Conservation (phyloP, 179 eudicot genomes). For the Nepenthes alata region DNA sequence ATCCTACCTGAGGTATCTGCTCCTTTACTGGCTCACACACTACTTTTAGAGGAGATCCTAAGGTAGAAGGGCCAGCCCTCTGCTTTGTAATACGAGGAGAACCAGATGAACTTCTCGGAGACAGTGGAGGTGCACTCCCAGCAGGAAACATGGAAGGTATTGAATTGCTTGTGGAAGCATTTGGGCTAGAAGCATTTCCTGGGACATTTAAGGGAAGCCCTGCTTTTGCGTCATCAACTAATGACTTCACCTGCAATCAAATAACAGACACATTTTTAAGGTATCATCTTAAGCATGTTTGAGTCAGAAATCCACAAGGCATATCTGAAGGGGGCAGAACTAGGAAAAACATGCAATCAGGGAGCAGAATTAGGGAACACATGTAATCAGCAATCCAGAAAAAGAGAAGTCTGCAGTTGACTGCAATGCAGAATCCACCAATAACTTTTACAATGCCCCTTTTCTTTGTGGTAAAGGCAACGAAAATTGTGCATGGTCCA, state of each 20-base stretch:
- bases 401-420: too few species aligned
- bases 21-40: conserved; percentile 76
- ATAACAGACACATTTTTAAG: not conserved
- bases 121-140: conserved; percentile 93
- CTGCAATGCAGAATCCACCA: too few species aligned
- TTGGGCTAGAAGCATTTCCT: conserved; percentile 58
- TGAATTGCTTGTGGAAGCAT: conserved; percentile 50
- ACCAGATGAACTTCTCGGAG: conserved; percentile 93
- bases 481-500: too few species aligned
- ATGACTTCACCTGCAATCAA: conserved; percentile 57
- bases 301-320: not conserved
- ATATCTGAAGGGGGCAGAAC: too few species aligned
- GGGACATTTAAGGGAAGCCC: conserved; percentile 57
- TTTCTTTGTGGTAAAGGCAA: too few species aligned
- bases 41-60: conserved; percentile 72
- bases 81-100: conserved; percentile 80
- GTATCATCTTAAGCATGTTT: not conserved
- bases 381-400: too few species aligned
- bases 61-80: conserved; percentile 57
- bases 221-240: conserved; percentile 72
- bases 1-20: conserved; percentile 73
- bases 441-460: too few species aligned
- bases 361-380: not conserved
- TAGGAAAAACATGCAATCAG: not conserved
- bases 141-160: conserved; percentile 95